Evolutionary conservation across 1,139 yeast genomes (phyloP).

Genomic region (Suhomyces bokatorum): DNA sequence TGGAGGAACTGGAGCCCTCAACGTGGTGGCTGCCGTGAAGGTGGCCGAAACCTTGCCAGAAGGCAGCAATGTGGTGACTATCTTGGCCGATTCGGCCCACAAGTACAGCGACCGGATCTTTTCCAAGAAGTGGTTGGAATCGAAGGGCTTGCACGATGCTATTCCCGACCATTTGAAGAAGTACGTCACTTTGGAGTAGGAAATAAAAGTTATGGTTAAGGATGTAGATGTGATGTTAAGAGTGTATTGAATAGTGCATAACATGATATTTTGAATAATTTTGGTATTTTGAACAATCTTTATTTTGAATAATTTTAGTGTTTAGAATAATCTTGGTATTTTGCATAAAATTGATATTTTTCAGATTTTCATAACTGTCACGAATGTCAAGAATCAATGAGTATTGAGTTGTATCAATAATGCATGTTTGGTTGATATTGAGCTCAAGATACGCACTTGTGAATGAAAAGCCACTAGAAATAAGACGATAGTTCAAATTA

Average conservation of each 20-base stretch:
- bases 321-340: too few species aligned
- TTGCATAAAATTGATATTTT: too few species aligned
- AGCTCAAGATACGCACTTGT: too few species aligned
- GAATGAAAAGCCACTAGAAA: too few species aligned
- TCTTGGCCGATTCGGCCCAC: slow-evolving; percentile 86
- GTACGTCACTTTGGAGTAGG: slow-evolving; percentile 50
- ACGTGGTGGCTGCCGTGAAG: slow-evolving; percentile 78
- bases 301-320: too few species aligned
- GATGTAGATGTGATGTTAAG: not conserved
- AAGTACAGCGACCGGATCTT: slow-evolving; percentile 82
- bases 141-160: slow-evolving; percentile 62
- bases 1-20: slow-evolving; percentile 87
- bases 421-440: too few species aligned
- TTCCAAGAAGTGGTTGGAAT: slow-evolving; percentile 72
- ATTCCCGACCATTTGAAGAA: slow-evolving; percentile 72
- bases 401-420: too few species aligned
- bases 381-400: too few species aligned
- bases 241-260: not conserved
- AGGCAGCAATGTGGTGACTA: slow-evolving; percentile 78
- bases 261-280: too few species aligned
- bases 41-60: slow-evolving; percentile 77
- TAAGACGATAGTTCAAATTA: too few species aligned
- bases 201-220: not conserved
- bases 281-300: too few species aligned
- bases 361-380: too few species aligned